Base-by-base conservation (phyloP, 495 filamentous ascomycete species). In the Podospora pseudoanserina region DNA sequence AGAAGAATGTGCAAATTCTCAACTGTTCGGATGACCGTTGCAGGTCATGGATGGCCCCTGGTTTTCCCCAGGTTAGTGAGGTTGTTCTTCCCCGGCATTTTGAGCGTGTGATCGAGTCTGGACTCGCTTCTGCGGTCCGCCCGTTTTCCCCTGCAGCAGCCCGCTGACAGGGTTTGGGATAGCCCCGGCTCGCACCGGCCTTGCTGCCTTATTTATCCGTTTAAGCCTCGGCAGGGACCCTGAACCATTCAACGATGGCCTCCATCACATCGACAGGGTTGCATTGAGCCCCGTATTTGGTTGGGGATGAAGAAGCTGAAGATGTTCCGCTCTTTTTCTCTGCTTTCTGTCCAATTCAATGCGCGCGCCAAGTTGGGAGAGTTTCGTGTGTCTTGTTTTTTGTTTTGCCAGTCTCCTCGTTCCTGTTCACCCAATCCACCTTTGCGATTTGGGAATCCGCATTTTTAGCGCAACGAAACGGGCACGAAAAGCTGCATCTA, bases 31-130 rank as follows among this genome's bases (percentile, higher is more conserved):
- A 44, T 4, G 7, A 20, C 16, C 34, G 63, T 71, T 64, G 56
- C 9, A 63, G 16, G 58, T 16, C 69, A 71, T 63, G 66, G 69
- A 49, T 63, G 2, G 32, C 49, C 69, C 69, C 66, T 65, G 63
- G n/a, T 28, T 63, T 28, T 39, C 65, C 66, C 66, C 69, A 66
- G 69, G 64, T 49, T 49, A 11, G 39, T 11, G 5, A 11, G 39
- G 39, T 49, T 49, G 63, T 64, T 34, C 65, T 49, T 56, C 34
- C 62, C 69, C 49, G 13, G 27, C 32, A 15, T 56, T 58, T 28
- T 60, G 54, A 19, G 63, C 56, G 69, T 61, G 56, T n/a, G 62
- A 62, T 19, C 49, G n/a, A 7, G 28, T 56, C 65, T 28, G 62
- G 53, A 20, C 65, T 61, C 59, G 30, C 59, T 16, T 61, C 30